Evolutionary conservation across 768 basidiomycete species (phyloP), one percentile per base, ranked within the genome.

Genomic region (Crepidotus variabilis): DNA sequence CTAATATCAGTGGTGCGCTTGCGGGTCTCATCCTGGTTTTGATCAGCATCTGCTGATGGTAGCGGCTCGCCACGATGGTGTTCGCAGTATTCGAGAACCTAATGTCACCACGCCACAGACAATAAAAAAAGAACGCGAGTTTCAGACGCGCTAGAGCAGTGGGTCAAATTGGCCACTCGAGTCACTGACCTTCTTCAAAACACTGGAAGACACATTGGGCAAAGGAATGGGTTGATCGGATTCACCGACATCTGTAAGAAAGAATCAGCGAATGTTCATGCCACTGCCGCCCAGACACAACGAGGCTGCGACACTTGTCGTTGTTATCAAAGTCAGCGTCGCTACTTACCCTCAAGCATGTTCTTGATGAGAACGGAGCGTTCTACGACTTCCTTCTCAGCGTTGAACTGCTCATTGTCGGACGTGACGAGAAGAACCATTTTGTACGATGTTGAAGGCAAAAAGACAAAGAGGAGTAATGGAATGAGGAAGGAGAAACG

Each of bases 21-120:
- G 76, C 96, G 88, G 4, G 91, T 90, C 75, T 98, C 97, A 58
- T 98, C 96, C 64, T 90, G 88, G 58, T 77, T 86, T 64, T 85
- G 83, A 64, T 92, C 88, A 47, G 87, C 77, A 61, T 94, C 92
- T 9, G 88, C 80, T 39, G 87, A 79, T 16, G 97, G 97, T 39
- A 98, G 82, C n/a, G 95, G 94, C 73, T 99, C 97, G 62, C 90
- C 89, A 64, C 92, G 90, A 75, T 99, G 97, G 75, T 98, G 95
- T 67, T 98, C 95, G 83, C 97, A 98, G 81, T 97, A 99, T 70
- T 99, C 96, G 28, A 99, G 80, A 58, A 98, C 95, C 93, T 99
- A 56, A 20, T n/a, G 39, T 34, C 28, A 24, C n/a, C 28, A 28
- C 28, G 28, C 28, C 28, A 45, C 51, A 45, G 49, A 52, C 24